phyloP scores from a whole-genome alignment of 2,329 filamentous ascomycete species.

The Tolypocladium paradoxum region DNA sequence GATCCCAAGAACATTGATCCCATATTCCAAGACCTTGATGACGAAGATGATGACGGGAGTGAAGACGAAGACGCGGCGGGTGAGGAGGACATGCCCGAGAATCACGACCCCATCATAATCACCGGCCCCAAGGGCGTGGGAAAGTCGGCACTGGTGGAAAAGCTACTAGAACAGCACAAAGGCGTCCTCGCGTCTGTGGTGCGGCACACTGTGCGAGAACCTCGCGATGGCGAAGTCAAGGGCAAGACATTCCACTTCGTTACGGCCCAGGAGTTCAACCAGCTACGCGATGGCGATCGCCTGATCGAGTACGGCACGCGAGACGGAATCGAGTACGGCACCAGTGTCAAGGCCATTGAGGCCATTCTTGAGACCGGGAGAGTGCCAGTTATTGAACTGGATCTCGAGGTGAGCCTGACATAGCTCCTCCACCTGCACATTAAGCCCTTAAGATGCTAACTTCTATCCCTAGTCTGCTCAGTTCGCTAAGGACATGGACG shows the following conservation, averaged over 20 bases:
- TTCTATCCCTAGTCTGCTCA: constrained; percentile 33
- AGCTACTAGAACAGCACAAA: constrained; percentile 52
- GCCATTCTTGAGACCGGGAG: constrained; percentile 42
- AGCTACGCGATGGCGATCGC: constrained; percentile 48
- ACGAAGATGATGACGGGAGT: constrained; percentile 22
- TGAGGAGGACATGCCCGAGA: constrained; percentile 31
- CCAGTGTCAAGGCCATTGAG: constrained; percentile 41
- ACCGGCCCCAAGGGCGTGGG: constrained; percentile 52
- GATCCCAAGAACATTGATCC: constrained; percentile 60
- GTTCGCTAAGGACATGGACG: constrained; percentile 46
- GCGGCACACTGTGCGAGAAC: constrained; percentile 42
- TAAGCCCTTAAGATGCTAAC: not conserved
- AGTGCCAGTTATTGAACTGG: constrained; percentile 47
- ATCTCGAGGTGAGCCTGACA: constrained; percentile 33
- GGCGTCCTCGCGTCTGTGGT: constrained; percentile 52
- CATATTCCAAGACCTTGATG: constrained; percentile 41
- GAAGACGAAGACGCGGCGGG: constrained; percentile 20
- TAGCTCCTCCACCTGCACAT: not conserved
- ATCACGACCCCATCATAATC: constrained; percentile 51
- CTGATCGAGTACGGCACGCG: constrained; percentile 45
- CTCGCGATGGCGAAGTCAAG: constrained; percentile 37
- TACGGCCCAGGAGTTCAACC: constrained; percentile 40
- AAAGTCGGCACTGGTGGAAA: constrained; percentile 52
- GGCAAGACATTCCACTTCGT: constrained; percentile 47
- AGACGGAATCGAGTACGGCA: constrained; percentile 42